Evolutionary conservation across 129 eudicot genomes (phyloP), one percentile per base, ranked within the genome.

Genomic region (Lactuca saligna): DNA sequence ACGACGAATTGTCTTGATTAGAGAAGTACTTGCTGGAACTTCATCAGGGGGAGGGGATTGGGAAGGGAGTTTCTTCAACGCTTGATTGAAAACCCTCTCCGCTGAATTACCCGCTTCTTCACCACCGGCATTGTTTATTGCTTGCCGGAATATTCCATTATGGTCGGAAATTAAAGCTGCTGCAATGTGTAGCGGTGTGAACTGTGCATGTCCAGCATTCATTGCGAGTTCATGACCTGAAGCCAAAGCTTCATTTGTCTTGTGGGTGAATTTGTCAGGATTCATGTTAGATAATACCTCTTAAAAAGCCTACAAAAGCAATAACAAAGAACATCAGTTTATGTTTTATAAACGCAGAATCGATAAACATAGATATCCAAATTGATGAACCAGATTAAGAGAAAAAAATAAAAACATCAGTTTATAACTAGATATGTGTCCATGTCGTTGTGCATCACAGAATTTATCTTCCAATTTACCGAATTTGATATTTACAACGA

Each of bases 41-140:
- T 94, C 84, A 57, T 89, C 97, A 9, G 97, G 99, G 0, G 99
- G 82, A 42, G 99, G 99, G 44, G 93, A 71, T 25, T 94, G 99
- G 1, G 99, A 89, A 0, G 99, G 99, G 0, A 94, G 82, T 54
- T 83, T 89, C 71, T 77, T 87, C 65, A 86, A 57, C 0, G 99
- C 99, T 65, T 79, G 86, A 17, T 87, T 87, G 57, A 89, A 75
- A 2, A 89, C 88, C 68, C 99, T 81, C 5, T 89, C 90, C 3
- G 82, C 86, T 3, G 95, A 79, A 7, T 79, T 86, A 3, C 82
- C 96, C 3, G 96, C 82, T 67, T 91, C 96, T 14, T 86, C 96
- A 17, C 88, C 84, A 38, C 85, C 88, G 2, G 93, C 92, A 58
- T 79, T 78, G 71, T 66, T 73, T 9, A 93, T 34, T 1, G 99